Base-by-base conservation (phyloP, 2,329 filamentous ascomycete species). In the Gyromitra esculenta region DNA sequence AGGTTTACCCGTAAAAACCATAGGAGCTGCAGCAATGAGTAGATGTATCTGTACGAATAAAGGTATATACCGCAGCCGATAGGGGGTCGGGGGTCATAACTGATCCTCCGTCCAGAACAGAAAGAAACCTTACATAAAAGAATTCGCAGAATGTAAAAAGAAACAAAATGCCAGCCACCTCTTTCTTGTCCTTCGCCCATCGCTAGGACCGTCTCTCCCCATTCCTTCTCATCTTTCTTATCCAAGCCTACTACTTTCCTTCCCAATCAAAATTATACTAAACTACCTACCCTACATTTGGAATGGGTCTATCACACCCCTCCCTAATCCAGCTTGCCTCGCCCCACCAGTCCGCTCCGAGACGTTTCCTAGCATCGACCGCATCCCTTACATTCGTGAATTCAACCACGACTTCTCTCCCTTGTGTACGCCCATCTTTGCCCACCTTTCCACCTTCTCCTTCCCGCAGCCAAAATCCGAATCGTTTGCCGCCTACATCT, bases 321-420 rank as follows among this genome's bases (percentile, higher is more conserved):
- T 77, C 75, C 18, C 15, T 75, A 5, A 43, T 11, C 75, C 75
- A 77, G 41, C 59, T 65, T 31, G 72, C 72, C 43, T 74, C 71
- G n/a, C 71, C 64, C 75, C 75, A 77, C 50, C 52, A 63, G 9
- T 75, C 70, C 7, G n/a, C 31, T 9, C 70, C 66, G n/a, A 75
- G 35, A n/a, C 71, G 52, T 59, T 60, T 74, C 59, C 71, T 65
- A 3, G 64, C 64, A 13, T 77, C 75, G 1, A 70, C 60, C 15
- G 75, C 75, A 37, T 77, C 75, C 39, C 65, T 73, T 21, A 77
- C 65, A 31, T 69, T 75, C 59, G 54, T 70, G 66, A 77, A 77
- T 52, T 77, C 75, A 13, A 77, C 64, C n/a, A 74, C 71, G 11
- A 77, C 71, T 41, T 77, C 75, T 9, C 75, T 35, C 1, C 75